Evolutionary conservation across 768 basidiomycete genomes (phyloP).

Genomic region (Tubosaeta brunneosetosa): DNA sequence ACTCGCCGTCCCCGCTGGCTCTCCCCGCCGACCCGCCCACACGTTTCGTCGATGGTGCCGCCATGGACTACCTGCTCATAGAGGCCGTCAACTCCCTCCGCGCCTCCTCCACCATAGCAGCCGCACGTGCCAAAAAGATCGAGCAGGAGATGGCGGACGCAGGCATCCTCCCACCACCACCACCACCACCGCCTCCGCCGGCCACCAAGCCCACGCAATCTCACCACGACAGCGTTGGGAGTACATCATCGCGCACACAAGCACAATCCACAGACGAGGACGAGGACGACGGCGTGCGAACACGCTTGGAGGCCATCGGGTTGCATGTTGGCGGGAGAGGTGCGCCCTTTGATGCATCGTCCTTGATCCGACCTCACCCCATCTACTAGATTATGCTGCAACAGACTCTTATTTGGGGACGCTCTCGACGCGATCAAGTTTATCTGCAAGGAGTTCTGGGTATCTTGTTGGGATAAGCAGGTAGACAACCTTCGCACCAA

Average conservation of each 20-base stretch:
- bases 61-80: conserved; percentile 84
- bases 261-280: conserved; percentile 35
- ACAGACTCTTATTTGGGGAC: conserved; percentile 70
- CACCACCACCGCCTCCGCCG: conserved; percentile 39
- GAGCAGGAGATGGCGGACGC: conserved; percentile 79
- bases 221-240: conserved; percentile 34
- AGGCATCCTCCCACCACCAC: conserved; percentile 58
- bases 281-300: conserved; percentile 62
- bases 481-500: conserved; percentile 95
- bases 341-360: conserved; percentile 23
- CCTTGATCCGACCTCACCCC: neutral
- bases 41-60: conserved; percentile 59
- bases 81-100: conserved; percentile 72
- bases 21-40: conserved; percentile 60
- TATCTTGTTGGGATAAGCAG: conserved; percentile 88
- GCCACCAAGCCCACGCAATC: conserved; percentile 32
- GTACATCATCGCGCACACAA: conserved; percentile 19
- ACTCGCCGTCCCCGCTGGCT: conserved; percentile 15
- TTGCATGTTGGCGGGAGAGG: conserved; percentile 85
- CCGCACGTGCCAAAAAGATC: conserved; percentile 57
- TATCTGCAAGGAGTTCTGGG: conserved; percentile 95
- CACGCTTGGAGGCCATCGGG: conserved; percentile 78
- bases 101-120: conserved; percentile 69
- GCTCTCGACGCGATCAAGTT: conserved; percentile 92
- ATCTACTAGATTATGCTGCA: conserved; percentile 61